A percentile compares a stretch with the other conserved stretches of the same genome.
Evolutionary conservation across 164 flowering plant species (phyloP).

Genomic region (Berberis vulgaris): DNA sequence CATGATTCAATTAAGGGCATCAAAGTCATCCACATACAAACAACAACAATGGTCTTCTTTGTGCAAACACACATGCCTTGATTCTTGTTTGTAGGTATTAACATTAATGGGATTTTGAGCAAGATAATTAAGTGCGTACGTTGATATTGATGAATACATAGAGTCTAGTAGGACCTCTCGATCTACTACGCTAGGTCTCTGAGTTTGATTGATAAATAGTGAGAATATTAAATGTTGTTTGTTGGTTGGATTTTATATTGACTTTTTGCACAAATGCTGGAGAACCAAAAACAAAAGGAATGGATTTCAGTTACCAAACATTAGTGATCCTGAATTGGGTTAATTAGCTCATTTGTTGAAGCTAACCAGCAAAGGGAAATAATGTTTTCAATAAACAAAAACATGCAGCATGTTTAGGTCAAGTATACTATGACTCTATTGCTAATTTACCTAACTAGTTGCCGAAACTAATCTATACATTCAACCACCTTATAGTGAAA

Average conservation of each 20-base stretch:
- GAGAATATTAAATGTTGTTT: constrained; percentile 2
- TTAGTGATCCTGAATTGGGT: no score
- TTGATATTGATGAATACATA: constrained; percentile 4
- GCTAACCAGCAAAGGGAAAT: no score
- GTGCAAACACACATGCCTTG: no score
- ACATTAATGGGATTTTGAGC: neutral
- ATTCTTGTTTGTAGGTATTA: neutral
- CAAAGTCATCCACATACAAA: neutral
- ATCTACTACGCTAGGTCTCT: neutral
- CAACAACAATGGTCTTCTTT: neutral
- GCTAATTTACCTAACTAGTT: no score
- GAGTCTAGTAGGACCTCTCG: no score
- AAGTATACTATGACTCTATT: no score
- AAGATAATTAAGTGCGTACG: neutral
- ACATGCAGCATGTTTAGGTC: no score
- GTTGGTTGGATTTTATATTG: constrained; percentile 7
- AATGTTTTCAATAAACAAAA: no score
- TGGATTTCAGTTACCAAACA: no score
- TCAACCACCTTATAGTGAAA: no score
- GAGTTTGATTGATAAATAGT: neutral
- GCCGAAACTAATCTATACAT: no score
- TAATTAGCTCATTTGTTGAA: no score
- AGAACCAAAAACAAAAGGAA: neutral
- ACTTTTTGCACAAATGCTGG: constrained; percentile 2
- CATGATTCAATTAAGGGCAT: neutral